These are phyloP conservation scores for Vachellia collinsii DNA, from an alignment of 306 rosid species.

Conservation along the genomic window DNA sequence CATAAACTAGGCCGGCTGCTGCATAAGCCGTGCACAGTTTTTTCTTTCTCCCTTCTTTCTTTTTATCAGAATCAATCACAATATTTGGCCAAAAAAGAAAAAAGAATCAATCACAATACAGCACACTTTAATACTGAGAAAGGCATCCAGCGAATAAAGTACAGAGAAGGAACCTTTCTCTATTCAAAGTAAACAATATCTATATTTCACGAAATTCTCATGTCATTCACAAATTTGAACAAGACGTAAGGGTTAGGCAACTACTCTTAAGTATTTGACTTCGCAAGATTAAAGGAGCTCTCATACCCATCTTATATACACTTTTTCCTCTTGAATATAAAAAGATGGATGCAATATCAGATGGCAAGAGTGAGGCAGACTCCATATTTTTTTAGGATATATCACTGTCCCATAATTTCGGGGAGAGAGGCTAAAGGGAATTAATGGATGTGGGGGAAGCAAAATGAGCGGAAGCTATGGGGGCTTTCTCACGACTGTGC, in stretches of 20 bases:
- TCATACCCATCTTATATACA: not conserved
- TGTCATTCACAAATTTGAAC: not conserved
- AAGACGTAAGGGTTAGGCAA: constrained; percentile 3
- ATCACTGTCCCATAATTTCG: constrained; percentile 21
- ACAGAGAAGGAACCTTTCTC: not conserved
- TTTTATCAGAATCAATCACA: not conserved
- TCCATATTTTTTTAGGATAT: constrained; percentile 14
- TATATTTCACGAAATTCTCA: not conserved
- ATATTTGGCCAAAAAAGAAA: not conserved
- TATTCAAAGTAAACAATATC: not conserved
- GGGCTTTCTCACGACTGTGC: constrained; percentile 1
- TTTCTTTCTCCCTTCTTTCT: not conserved
- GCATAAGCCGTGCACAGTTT: not conserved
- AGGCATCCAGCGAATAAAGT: not conserved
- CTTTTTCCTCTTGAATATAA: not conserved
- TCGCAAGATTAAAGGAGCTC: not conserved
- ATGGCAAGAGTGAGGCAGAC: constrained; percentile 15
- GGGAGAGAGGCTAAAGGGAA: constrained; percentile 24
- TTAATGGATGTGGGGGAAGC: not conserved
- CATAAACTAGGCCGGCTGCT: not conserved
- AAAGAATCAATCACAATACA: not conserved
- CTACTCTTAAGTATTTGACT: not conserved
- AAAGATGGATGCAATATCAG: constrained; percentile 19
- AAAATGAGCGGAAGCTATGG: constrained; percentile 38
- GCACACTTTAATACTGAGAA: not conserved